phyloP scores from a whole-genome alignment of 192 early-diverging fungal genomes.

The Obelidium mucronatum region DNA sequence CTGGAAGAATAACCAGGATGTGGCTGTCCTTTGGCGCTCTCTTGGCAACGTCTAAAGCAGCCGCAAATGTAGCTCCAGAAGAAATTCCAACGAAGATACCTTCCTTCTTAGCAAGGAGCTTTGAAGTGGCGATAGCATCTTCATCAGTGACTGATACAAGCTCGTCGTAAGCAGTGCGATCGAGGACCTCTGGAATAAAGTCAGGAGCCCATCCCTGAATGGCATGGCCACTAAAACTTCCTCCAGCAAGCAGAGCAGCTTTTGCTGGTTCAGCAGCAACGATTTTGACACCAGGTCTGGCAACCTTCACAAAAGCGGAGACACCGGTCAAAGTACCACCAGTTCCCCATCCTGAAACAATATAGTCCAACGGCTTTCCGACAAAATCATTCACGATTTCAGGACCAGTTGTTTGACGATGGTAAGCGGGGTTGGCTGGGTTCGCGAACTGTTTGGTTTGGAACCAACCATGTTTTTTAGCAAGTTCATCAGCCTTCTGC shows the following conservation, averaged over 20 bases:
- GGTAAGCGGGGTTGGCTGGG: constrained; percentile 50
- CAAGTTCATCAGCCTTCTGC: constrained; percentile 44
- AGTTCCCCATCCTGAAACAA: constrained; percentile 52
- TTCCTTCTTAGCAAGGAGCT: constrained; percentile 41
- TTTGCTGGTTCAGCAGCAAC: constrained; percentile 43
- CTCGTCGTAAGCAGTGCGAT: constrained; percentile 35
- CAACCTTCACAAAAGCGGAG: constrained; percentile 32
- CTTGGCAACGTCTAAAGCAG: constrained; percentile 34
- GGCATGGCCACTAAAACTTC: constrained; percentile 29
- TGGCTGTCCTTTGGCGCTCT: constrained; percentile 22
- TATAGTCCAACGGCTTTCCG: constrained; percentile 40
- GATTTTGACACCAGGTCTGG: constrained; percentile 38
- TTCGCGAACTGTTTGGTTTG: constrained; percentile 49
- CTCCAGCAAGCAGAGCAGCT: constrained; percentile 28
- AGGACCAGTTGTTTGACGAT: constrained; percentile 47
- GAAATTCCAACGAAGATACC: constrained; percentile 44
- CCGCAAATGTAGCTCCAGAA: constrained; percentile 37
- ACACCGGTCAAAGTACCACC: constrained; percentile 50
- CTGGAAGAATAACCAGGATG: constrained; percentile 43
- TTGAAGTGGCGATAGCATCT: constrained; percentile 38
- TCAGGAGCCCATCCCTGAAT: constrained; percentile 50
- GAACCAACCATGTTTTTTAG: constrained; percentile 47
- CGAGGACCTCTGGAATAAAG: constrained; percentile 44
- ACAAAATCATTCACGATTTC: constrained; percentile 50
- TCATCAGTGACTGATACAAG: constrained; percentile 33